These are phyloP conservation scores for Mimosa pudica DNA, from an alignment of 306 rosid genomes.

Conservation along the genomic window DNA sequence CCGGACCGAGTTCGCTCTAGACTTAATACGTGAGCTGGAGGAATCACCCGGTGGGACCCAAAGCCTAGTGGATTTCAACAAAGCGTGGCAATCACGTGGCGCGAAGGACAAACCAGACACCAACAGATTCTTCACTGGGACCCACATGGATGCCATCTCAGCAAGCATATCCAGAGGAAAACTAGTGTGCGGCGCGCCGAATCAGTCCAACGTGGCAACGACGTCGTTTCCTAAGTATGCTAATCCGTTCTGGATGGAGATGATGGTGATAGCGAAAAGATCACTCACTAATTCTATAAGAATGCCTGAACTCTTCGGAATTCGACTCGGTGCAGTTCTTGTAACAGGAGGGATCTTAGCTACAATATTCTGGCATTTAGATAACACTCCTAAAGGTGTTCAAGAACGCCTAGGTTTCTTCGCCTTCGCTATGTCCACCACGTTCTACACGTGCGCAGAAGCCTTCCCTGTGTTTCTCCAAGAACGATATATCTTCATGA, in stretches of 20 bases:
- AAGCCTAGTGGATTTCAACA: slow-evolving; percentile 71
- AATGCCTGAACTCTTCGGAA: slow-evolving; percentile 81
- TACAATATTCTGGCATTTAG: slow-evolving; percentile 69
- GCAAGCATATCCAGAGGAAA: slow-evolving; percentile 81
- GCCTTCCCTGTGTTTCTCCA: slow-evolving; percentile 85
- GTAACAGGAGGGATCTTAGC: slow-evolving; percentile 77
- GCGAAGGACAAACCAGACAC: slow-evolving; percentile 8
- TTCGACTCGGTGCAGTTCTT: slow-evolving; percentile 74
- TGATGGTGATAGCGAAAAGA: slow-evolving; percentile 65
- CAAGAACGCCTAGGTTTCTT: slow-evolving; percentile 85
- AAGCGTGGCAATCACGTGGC: slow-evolving; percentile 55
- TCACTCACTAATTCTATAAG: slow-evolving; percentile 68
- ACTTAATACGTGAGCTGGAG: slow-evolving; percentile 78
- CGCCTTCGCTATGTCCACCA: slow-evolving; percentile 96
- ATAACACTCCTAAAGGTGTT: slow-evolving; percentile 72
- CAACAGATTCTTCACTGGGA: not conserved
- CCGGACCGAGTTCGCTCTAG: slow-evolving; percentile 81
- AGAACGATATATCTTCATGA: slow-evolving; percentile 95
- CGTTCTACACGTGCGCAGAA: slow-evolving; percentile 91
- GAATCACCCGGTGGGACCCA: slow-evolving; percentile 63
- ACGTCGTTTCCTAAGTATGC: slow-evolving; percentile 61
- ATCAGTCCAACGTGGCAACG: slow-evolving; percentile 25
- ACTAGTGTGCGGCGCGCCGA: slow-evolving; percentile 73
- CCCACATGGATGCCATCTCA: slow-evolving; percentile 72
- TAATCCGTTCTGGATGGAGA: slow-evolving; percentile 79